phyloP scores from a whole-genome alignment of 2,329 filamentous ascomycete genomes.

The Aureobasidium musti region DNA sequence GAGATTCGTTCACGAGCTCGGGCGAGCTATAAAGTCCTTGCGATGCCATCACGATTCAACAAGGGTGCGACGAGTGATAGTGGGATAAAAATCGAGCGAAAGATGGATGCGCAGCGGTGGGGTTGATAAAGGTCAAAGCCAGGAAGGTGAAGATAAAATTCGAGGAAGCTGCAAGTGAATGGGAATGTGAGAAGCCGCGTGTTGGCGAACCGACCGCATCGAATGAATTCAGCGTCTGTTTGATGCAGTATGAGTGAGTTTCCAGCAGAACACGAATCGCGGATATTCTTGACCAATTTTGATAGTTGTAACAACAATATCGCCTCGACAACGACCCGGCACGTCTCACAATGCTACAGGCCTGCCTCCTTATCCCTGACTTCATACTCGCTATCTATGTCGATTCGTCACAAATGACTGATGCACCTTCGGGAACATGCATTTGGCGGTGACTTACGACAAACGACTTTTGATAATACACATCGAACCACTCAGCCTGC shows the following conservation, averaged over 20 bases:
- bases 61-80: background rate
- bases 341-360: constrained; percentile 11
- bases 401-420: constrained; percentile 9
- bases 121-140: background rate
- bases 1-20: background rate
- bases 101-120: background rate
- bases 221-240: constrained; percentile 5
- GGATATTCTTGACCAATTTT: background rate
- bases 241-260: constrained; percentile 5
- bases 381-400: background rate
- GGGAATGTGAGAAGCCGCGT: constrained; percentile 10
- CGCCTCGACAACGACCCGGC: background rate
- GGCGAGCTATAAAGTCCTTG: no score
- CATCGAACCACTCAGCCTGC: background rate
- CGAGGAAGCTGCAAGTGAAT: constrained; percentile 13
- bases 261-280: background rate
- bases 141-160: background rate
- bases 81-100: background rate
- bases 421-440: constrained; percentile 14
- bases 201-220: background rate
- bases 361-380: background rate
- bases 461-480: background rate
- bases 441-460: background rate
- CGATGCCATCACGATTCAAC: background rate
- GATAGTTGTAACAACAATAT: background rate